phyloP scores from a whole-genome alignment of 495 filamentous ascomycete species.

The Xylaria telfairii region DNA sequence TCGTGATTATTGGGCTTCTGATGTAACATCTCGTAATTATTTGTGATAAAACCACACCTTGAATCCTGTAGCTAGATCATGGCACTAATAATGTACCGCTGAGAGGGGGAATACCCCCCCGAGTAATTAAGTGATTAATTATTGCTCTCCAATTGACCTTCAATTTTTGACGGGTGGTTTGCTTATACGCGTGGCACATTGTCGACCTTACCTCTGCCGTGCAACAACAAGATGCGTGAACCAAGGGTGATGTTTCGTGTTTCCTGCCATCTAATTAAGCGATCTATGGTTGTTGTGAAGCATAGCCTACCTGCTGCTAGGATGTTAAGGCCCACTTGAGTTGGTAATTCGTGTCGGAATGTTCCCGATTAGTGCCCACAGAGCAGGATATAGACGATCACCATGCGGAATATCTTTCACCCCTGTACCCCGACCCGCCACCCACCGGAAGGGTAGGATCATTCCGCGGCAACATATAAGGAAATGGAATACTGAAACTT shows the following conservation, averaged over 20 bases:
- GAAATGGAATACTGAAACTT: background rate
- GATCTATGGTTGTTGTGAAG: background rate
- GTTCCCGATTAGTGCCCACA: slow-evolving; percentile 3
- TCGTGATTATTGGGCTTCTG: background rate
- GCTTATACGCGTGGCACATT: background rate
- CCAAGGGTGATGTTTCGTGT: background rate
- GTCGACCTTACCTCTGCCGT: background rate
- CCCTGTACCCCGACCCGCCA: background rate
- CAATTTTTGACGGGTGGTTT: background rate
- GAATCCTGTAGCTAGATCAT: too few species aligned
- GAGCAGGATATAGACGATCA: background rate
- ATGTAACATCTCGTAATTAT: background rate
- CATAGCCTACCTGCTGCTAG: background rate
- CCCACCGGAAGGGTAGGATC: background rate
- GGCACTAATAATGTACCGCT: too few species aligned
- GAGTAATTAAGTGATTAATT: too few species aligned
- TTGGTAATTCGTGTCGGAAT: slow-evolving; percentile 7
- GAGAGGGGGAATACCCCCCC: too few species aligned
- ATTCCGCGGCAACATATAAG: background rate
- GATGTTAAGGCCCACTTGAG: background rate
- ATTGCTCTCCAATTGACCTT: background rate
- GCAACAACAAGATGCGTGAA: background rate
- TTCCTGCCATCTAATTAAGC: background rate
- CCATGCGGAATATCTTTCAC: background rate
- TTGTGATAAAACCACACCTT: too few species aligned